Evolutionary conservation across 2,329 filamentous ascomycete species (phyloP), one percentile per base, ranked within the genome.

Genomic region (Aspergillus glaucus): DNA sequence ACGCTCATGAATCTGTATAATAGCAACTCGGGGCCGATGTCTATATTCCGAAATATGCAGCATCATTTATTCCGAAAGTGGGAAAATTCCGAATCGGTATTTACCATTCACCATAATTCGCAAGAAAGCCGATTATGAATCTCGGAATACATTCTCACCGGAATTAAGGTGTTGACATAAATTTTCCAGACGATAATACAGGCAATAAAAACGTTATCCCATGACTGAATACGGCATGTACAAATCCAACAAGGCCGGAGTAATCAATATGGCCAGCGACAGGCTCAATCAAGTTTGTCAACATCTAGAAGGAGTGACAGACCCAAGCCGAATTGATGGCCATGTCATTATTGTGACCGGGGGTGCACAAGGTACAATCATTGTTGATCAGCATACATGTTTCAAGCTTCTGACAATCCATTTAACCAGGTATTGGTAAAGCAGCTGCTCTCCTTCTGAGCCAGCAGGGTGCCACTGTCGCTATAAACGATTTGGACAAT

Each of bases 271-370:
- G 12, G 21, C 7, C 12, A 39, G 37, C 21, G 26, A 6, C 26
- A 8, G 32, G 10, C 40, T 15, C 43, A 9, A 37, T 12, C 30
- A 43, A 32, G 42, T 42, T 15, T 42, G 45, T 2, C 26, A 44
- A 7, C 49, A 50, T 14, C 36, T 50, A 9, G 45, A 32, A 8
- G 24, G 40, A 17, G 37, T 4, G n/a, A 43, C 21, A 4, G 46
- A 49, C 17, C 46, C 46, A 6, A 44, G n/a, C 26, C 46, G 51
- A 9, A 17, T 53, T 17, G 51, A 53, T 17, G 49, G 46, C 10
- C 46, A 53, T 22, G 46, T 53, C 5, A 43, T 51, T 17, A 37
- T 51, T 7, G 49, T 53, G n/a, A 51, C 49, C 2, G 51, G 51
- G 6, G 51, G 30, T 19, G 48, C 51, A 7, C 49, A 53, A 37